Base-by-base conservation (phyloP, 2,329 filamentous ascomycete genomes). In the Fusarium udum region DNA sequence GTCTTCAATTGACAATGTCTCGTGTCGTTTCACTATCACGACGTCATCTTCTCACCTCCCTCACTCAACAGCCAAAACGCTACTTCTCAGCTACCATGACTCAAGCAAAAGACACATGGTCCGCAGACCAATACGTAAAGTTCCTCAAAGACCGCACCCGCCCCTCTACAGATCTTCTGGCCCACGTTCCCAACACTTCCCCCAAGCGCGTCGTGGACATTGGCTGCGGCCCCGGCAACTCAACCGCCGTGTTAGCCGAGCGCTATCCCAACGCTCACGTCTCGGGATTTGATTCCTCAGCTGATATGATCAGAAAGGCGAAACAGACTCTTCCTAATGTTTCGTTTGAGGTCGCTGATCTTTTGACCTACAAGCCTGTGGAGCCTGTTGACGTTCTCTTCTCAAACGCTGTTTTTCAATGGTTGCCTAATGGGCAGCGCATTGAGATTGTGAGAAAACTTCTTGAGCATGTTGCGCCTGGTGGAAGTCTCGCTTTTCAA, bases 151-250 rank as follows among this genome's bases (percentile, higher is more conserved):
- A 90, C 59, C 85, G 88, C 64, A 90, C 87, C 0, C 84, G 85
- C 6, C 83, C 88, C 12, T 84, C 86, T 1, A 81, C 83, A 46
- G 89, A 91, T 69, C 84, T 91, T 2, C 79, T 91, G 14, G 71
- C 84, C 11, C 86, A 84, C 37, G 77, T 89, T 6, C 80, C 82
- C 1, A 80, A 86, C 3, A 72, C 80, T 20, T 61, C 75, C 0
- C 80, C 87, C n/a, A 75, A 80, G 15, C 80, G 78, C 34, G 85
- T 91, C 72, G 81, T 89, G 73, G 89, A 91, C 67, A 81, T 91
- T 3, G 89, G 89, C 72, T 91, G 89, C 77, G 89, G 89, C 0
- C 89, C 89, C 0, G 89, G 86, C 10, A 91, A 90, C 80, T 89
- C 86, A 6, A 91, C 89, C 1, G 78, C 80, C 2, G 84, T 86